Evolutionary conservation across 768 basidiomycete genomes (phyloP), one percentile per base, ranked within the genome.

Genomic region (Auriscalpium orientale): DNA sequence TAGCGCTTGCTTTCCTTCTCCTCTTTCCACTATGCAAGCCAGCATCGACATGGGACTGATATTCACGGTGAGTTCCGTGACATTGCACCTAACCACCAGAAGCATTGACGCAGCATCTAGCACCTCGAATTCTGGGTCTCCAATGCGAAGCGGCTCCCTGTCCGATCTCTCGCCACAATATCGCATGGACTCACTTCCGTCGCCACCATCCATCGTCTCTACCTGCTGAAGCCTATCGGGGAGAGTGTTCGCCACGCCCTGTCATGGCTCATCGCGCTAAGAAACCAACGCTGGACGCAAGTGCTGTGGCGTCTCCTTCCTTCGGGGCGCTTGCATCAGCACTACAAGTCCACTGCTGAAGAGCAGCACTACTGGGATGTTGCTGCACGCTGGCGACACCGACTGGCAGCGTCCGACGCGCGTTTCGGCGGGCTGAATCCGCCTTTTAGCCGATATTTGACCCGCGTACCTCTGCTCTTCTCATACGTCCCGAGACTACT

Each of bases 401-500:
- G 36, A 37, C 51, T 73, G 11, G 70, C 67, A 13, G 46, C 61
- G 4, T 68, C 56, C 11, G 63, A 61, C 48, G 55, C 46, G 13
- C 56, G 40, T 13, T 21, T 51, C 33, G 50, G n/a, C 28, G 33
- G 8, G 37, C 43, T 15, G 44, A 59, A n/a, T 38, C 10, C 10
- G n/a, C 43, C 57, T 22, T 4, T 35, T 3, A 34, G 20, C 10
- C 33, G 20, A 20, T 50, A 44, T 50, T 22, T 50, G 11, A 48
- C 49, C 8, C 20, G 50, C 36, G 47, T 60, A 43, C 60, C 64
- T 52, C 46, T 69, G n/a, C 60, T 69, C 9, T 56, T 67, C 55
- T 65, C 74, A 20, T 72, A 73, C 53, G 63, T 67, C 8, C 72
- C 74, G 4, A 68, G 72, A 3, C 59, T 79, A 8, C 70, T 76